Evolutionary conservation across 2,329 filamentous ascomycete species (phyloP), one percentile per base, ranked within the genome.

Genomic region (Diplodia scrobiculata): DNA sequence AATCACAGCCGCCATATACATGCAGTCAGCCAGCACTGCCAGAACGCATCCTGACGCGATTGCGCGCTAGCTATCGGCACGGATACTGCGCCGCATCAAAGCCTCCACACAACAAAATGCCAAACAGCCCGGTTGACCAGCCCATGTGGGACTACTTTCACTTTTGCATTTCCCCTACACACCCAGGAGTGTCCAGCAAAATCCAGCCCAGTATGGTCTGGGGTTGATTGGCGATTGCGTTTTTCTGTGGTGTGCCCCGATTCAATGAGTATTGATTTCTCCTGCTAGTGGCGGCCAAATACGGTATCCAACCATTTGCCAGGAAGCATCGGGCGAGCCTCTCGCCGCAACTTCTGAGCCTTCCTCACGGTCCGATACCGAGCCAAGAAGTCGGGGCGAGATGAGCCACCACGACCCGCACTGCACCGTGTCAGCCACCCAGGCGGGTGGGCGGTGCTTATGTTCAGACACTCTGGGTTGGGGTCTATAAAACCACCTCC

Each of bases 11-110:
- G n/a, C 41, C 41, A 45, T 45, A 45, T 45, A 19, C 50, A 34
- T 53, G 50, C 25, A 53, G 50, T 53, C 50, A 53, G 50, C 50
- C 27, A n/a, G 27, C 50, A 29, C 50, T 7, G 50, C 50, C 50
- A 29, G 50, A n/a, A n/a, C 11, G 7, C 17, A n/a, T 29, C 6
- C 11, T 19, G 27, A 19, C 1, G 48, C 48, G 6, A 29, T 52
- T 29, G 13, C 6, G 48, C 27, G 17, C 14, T 45, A 3, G 21
- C 14, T 11, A 17, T 29, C 25, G 34, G 50, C 50, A 34, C 7
- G 13, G 6, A 45, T 19, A 3, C 17, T 19, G 17, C 41, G 1
- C 41, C 9, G 9, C 0, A 34, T 4, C 50, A 34, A 53, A n/a
- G 27, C 25, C 50, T 53, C 5, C 21, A 17, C 17, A 19, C 7